Evolutionary conservation across 345 rosid species (phyloP), one percentile per base, ranked within the genome.

Genomic region (Bruguiera parviflora): DNA sequence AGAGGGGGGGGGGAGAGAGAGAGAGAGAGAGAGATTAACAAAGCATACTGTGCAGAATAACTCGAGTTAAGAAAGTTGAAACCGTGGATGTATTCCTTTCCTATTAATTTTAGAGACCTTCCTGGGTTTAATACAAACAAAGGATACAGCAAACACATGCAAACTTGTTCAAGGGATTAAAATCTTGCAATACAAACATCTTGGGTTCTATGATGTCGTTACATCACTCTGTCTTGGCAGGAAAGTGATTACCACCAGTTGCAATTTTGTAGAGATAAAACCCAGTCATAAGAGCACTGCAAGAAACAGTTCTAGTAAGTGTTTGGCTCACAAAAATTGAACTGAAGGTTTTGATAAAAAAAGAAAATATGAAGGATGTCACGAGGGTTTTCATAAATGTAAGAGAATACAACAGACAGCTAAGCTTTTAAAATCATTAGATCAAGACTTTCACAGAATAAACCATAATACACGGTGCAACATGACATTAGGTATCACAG

Each of bases 251-350:
- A 70, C 99, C 97, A 27, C 97, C 98, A 5, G 90, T 89, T 0
- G 87, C 88, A 56, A 90, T 68, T 88, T 95, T 95, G 85, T 84
- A 90, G 25, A 90, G 73, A 79, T 89, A 95, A 79, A 92, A 95
- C 35, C 63, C 78, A 29, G 97, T 84, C 99, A 95, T 92, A 53
- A 95, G 83, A 76, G 84, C 92, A 81, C 99, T 95, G 96, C 91
- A 81, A 79, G 66, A 68, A 56, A 66, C 51, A 52, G 65, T 7
- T 52, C 39, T 67, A 72, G 58, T 59, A 51, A 53, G 71, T 56
- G 18, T 2, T 63, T 39, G 61, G 66, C 77, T 63, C 72, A n/a
- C 21, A 29, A 60, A 66, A 27, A 25, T 60, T 24, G 1, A 52
- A 75, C 59, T n/a, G 28, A 55, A 69, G 8, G 19, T 35, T 43